phyloP scores from a whole-genome alignment of 257 asterid species.

The Oldenlandia corymbosa region DNA sequence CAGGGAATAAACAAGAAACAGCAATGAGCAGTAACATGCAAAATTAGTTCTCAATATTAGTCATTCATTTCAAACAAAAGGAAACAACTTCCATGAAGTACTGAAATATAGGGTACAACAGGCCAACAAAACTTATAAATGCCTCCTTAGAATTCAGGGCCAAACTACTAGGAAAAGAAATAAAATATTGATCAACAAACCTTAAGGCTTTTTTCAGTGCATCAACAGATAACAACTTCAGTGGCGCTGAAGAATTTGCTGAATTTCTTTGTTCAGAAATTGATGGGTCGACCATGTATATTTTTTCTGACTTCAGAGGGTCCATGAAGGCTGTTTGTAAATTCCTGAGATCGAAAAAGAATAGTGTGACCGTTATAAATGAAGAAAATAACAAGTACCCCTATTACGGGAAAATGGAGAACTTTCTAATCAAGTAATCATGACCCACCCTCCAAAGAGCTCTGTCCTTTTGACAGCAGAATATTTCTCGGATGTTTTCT shows the following conservation, averaged over 20 bases:
- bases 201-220: conserved; percentile 75
- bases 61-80: too few relatives aligned
- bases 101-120: too few relatives aligned
- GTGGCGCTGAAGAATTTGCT: conserved; percentile 49
- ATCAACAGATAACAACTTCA: conserved; percentile 78
- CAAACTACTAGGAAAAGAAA: background rate
- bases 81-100: background rate
- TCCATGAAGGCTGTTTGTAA: conserved; percentile 65
- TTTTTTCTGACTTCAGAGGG: conserved; percentile 69
- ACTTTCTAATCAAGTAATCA: background rate
- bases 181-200: conserved; percentile 34
- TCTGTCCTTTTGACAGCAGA: conserved; percentile 64
- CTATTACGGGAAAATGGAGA: background rate
- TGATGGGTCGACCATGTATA: conserved; percentile 55
- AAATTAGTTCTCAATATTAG: background rate
- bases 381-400: background rate
- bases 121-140: background rate
- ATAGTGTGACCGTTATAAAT: conserved; percentile 5
- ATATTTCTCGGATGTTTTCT: conserved; percentile 62
- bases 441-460: conserved; percentile 84
- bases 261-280: conserved; percentile 31
- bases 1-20: conserved; percentile 1
- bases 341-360: conserved; percentile 51
- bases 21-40: background rate
- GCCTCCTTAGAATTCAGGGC: background rate